These are phyloP conservation scores for Vaccinium macrocarpon DNA, from an alignment of 148 eudicot species.

Conservation along the genomic window DNA sequence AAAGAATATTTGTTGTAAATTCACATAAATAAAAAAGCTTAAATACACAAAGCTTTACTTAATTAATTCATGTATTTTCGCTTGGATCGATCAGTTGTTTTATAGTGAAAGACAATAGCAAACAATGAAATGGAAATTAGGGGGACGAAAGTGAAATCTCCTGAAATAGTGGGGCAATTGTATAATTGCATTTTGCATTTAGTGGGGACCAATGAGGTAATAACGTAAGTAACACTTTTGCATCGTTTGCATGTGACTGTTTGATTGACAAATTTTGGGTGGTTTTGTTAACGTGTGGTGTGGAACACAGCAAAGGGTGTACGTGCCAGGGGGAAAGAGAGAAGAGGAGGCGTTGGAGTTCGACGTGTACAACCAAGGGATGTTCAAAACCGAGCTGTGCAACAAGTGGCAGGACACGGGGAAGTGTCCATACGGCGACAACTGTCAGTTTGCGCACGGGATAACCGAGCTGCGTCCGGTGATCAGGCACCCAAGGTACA, in stretches of 20 bases:
- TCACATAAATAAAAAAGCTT: too few species aligned
- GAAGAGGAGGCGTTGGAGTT: conserved; percentile 49
- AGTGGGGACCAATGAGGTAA: too few species aligned
- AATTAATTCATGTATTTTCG: background rate
- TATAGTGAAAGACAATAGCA: background rate
- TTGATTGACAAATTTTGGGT: background rate
- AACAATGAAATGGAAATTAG: background rate
- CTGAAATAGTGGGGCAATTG: background rate
- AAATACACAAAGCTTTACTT: background rate
- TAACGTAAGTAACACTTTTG: too few species aligned
- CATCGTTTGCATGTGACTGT: background rate
- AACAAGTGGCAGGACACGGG: conserved; percentile 68
- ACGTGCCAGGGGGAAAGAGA: conserved; percentile 24
- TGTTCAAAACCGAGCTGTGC: conserved; percentile 62
- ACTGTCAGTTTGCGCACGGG: conserved; percentile 66
- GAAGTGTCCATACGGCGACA: conserved; percentile 45
- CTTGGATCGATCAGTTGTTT: too few species aligned
- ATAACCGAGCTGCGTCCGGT: conserved; percentile 61
- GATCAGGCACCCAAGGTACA: conserved; percentile 68
- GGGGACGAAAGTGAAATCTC: background rate
- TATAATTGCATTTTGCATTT: background rate
- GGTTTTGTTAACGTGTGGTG: background rate
- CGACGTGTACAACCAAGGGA: conserved; percentile 63
- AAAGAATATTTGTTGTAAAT: too few species aligned
- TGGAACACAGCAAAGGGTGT: conserved; percentile 37